Conservation (phyloP, 2,329 filamentous ascomycete genomes). For the Akanthomyces uredinophilus region DNA sequence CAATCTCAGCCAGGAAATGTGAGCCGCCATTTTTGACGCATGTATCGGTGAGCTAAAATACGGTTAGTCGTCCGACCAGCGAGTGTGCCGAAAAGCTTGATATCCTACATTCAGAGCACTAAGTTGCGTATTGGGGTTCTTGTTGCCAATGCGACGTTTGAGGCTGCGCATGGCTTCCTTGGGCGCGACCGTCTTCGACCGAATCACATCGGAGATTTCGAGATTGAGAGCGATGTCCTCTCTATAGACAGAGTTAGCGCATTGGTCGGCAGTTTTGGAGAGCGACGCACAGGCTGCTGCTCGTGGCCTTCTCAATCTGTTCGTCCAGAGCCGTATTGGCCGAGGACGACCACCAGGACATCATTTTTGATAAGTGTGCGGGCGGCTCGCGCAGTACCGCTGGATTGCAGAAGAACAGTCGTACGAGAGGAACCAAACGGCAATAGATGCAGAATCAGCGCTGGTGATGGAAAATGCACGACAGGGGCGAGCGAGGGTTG, state of each 20-base stretch:
- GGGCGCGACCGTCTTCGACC: slow-evolving; percentile 94
- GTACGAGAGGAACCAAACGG: neutral
- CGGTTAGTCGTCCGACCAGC: neutral
- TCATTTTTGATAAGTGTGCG: slow-evolving; percentile 43
- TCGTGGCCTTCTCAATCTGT: slow-evolving; percentile 92
- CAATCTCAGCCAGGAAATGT: slow-evolving; percentile 92
- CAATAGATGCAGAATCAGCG: neutral
- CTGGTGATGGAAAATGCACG: slow-evolving; percentile 6
- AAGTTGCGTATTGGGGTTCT: slow-evolving; percentile 94
- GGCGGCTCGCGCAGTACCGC: slow-evolving; percentile 4
- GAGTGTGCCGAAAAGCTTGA: neutral
- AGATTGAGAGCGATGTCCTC: slow-evolving; percentile 97
- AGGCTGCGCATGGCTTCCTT: slow-evolving; percentile 97
- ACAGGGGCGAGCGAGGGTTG: neutral
- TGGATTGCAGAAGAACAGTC: neutral
- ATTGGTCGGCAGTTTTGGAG: neutral
- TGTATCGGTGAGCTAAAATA: slow-evolving; percentile 79
- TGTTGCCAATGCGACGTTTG: slow-evolving; percentile 90
- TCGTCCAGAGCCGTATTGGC: slow-evolving; percentile 88
- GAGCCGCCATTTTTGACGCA: slow-evolving; percentile 97
- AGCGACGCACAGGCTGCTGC: slow-evolving; percentile 74
- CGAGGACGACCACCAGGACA: slow-evolving; percentile 96
- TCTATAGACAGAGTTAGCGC: slow-evolving; percentile 38
- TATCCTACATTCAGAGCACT: slow-evolving; percentile 76
- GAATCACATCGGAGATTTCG: slow-evolving; percentile 95